These are phyloP conservation scores for Phialocephala subalpina DNA, from an alignment of 2,329 filamentous ascomycete species.

Conservation along the genomic window DNA sequence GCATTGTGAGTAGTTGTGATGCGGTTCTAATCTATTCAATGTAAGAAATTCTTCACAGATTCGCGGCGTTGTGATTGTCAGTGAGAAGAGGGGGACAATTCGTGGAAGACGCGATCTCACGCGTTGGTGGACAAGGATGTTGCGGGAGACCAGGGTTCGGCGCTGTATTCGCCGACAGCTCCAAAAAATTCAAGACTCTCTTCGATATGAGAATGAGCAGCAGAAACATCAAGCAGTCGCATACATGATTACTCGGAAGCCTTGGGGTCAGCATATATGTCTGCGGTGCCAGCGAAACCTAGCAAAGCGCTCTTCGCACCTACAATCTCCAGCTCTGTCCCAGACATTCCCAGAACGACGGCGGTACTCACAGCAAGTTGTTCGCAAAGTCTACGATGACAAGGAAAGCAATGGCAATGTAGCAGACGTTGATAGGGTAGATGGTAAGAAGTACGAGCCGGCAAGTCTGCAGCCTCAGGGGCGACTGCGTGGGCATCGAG, in stretches of 20 bases:
- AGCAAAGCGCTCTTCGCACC: conserved; percentile 25
- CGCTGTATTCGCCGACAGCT: conserved; percentile 12
- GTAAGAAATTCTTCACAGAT: background rate
- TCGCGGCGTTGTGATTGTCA: background rate
- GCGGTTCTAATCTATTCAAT: background rate
- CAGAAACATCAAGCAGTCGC: conserved; percentile 29
- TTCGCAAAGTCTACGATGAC: background rate
- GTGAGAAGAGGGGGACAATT: background rate
- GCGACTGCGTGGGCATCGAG: conserved; percentile 34
- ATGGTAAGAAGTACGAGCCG: background rate
- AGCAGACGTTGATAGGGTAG: background rate
- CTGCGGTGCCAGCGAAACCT: conserved; percentile 43
- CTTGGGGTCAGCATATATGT: conserved; percentile 41
- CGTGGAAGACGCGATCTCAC: conserved; percentile 3
- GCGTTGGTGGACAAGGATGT: background rate
- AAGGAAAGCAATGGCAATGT: background rate
- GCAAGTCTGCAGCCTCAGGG: background rate
- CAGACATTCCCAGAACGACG: conserved; percentile 4
- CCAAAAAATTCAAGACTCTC: conserved; percentile 21
- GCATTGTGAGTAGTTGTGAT: conserved; percentile 33
- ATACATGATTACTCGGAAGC: conserved; percentile 44
- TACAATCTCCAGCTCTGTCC: background rate
- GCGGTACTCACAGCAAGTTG: background rate
- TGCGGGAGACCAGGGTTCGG: background rate
- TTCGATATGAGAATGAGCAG: background rate